Base-by-base conservation (phyloP, 1,139 yeast genomes). In the Suhomyces wounanorum region DNA sequence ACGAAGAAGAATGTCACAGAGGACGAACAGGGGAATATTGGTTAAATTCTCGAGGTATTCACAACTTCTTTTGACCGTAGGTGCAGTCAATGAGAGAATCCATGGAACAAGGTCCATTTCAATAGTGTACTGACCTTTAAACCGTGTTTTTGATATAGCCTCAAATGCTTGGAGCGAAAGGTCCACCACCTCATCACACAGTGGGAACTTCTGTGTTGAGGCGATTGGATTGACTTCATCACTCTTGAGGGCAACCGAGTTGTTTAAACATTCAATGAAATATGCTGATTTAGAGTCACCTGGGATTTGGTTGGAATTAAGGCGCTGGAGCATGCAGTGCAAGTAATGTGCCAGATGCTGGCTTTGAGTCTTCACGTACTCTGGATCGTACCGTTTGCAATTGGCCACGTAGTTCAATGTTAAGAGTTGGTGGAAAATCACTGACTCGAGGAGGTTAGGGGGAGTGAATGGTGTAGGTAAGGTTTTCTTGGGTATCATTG, bases 11-110 rank as follows among this genome's bases (percentile, higher is more conserved):
- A 76, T 57, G 55, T 76, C 79, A 5, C 67, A 59, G 6, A 70
- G 52, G 1, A 77, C 63, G 55, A 69, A 72, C 1, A 72, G 63
- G 0, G 81, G 81, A 17, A 74, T 70, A n/a, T 64, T 57, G 0
- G 64, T 54, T 17, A 64, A 54, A 38, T 65, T 59, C 1, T 65
- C 53, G 17, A 76, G 58, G 3, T 63, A 54, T 5, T 56, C 48
- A 53, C 78, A 73, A 18, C 77, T 68, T 5, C 57, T 57, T 6
- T 61, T 53, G 8, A 75, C 61, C 21, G 61, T 60, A 0, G 68
- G 57, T 0, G 77, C 59, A 3, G 57, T 45, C 1, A 73, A 52
- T 0, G 73, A 66, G 4, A 54, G 51, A 0, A 72, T 58, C 79
- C 79, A 75, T 2, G 59, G 53, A 8, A 51, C 26, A 14, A 68